These are phyloP conservation scores for Boletus rex-veris DNA, from an alignment of 768 basidiomycete species.

Conservation along the genomic window DNA sequence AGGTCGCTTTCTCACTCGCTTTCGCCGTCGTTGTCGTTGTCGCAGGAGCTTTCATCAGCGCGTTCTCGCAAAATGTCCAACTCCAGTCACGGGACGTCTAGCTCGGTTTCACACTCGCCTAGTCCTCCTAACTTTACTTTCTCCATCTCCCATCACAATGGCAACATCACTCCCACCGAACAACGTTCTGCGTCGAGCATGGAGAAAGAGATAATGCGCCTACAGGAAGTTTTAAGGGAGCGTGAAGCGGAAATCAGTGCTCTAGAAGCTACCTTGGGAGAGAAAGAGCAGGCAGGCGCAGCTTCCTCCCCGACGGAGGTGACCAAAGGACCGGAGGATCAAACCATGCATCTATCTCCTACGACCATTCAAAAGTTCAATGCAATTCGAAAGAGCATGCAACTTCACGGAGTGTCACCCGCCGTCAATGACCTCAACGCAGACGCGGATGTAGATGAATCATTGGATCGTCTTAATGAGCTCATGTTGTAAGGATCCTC, in stretches of 20 bases:
- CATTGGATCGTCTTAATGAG: slow-evolving; percentile 79
- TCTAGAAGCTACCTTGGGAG: slow-evolving; percentile 57
- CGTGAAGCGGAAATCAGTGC: slow-evolving; percentile 86
- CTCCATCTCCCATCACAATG: slow-evolving; percentile 43
- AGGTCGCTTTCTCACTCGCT: slow-evolving; percentile 92
- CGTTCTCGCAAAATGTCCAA: slow-evolving; percentile 81
- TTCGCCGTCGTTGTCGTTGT: slow-evolving; percentile 93
- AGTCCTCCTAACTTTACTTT: slow-evolving; percentile 57
- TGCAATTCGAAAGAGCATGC: slow-evolving; percentile 66
- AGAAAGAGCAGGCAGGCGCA: slow-evolving; percentile 27
- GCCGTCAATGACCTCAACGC: slow-evolving; percentile 24
- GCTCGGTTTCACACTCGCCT: slow-evolving; percentile 59
- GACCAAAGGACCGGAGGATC: slow-evolving; percentile 20
- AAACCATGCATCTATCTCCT: slow-evolving; percentile 53
- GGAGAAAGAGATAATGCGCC: slow-evolving; percentile 92
- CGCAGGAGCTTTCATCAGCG: slow-evolving; percentile 92
- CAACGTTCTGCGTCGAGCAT: slow-evolving; percentile 82
- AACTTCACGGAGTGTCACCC: slow-evolving; percentile 41
- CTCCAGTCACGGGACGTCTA: slow-evolving; percentile 73
- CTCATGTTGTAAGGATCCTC: slow-evolving; percentile 74
- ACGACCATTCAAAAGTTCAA: slow-evolving; percentile 73
- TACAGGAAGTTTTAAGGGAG: slow-evolving; percentile 89
- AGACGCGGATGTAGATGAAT: slow-evolving; percentile 56
- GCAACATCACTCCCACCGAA: slow-evolving; percentile 30
- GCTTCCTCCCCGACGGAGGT: neutral